These are phyloP conservation scores for Geranium incanum DNA, from an alignment of 441 rosid species.

Conservation along the genomic window DNA sequence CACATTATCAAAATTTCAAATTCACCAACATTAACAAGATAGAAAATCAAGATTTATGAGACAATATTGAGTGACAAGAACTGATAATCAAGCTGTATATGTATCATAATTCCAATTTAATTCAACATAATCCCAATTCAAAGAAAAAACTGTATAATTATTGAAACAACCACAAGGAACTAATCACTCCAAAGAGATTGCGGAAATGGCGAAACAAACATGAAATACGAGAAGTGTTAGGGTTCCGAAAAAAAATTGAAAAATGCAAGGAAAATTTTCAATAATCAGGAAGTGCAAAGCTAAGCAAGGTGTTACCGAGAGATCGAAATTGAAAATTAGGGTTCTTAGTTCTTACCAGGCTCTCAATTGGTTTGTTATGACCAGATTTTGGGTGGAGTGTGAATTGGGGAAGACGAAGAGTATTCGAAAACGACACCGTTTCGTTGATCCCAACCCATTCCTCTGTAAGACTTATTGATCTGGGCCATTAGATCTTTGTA, in stretches of 20 bases:
- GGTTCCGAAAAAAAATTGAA: neutral
- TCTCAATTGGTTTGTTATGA: neutral
- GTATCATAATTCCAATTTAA: neutral
- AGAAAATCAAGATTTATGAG: neutral
- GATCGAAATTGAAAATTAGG: neutral
- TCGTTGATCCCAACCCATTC: neutral
- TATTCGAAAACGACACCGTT: neutral
- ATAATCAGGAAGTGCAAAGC: neutral
- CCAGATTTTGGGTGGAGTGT: neutral
- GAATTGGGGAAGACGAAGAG: neutral
- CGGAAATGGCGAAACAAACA: no score
- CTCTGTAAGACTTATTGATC: no score
- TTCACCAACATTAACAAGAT: slow-evolving; percentile 11
- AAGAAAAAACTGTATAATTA: neutral
- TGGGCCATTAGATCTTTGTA: no score
- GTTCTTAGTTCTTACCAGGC: neutral
- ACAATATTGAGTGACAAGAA: neutral
- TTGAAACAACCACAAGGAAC: neutral
- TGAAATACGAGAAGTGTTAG: neutral
- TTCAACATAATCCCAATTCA: neutral
- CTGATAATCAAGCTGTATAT: neutral
- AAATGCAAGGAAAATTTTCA: neutral
- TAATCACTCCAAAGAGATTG: neutral
- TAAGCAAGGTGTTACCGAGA: neutral
- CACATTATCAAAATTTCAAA: slow-evolving; percentile 2